phyloP scores from a whole-genome alignment of 208 protist genomes.

The Borovskyia barvae region DNA sequence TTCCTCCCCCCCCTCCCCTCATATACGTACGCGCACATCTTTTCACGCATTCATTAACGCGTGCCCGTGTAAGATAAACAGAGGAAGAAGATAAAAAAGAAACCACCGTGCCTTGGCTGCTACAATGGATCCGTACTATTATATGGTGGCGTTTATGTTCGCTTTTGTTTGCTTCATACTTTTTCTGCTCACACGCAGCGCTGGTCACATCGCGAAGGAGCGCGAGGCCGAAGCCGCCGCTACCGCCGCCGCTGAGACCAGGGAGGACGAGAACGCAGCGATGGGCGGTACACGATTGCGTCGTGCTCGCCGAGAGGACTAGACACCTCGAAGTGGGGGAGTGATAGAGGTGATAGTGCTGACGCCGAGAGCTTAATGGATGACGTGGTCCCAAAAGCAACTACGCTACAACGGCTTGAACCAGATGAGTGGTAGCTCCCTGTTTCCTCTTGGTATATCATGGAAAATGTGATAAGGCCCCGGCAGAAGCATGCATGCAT shows the following conservation, averaged over 20 bases:
- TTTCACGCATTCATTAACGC: no score
- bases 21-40: no score
- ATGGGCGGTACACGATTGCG: constrained; percentile 23
- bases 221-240: constrained; percentile 14
- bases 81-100: no score
- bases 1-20: no score
- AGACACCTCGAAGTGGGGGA: background rate
- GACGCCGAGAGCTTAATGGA: no score
- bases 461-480: no score
- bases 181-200: constrained; percentile 23
- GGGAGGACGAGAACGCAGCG: background rate
- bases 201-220: constrained; percentile 21
- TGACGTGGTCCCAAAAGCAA: no score
- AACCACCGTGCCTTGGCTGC: no score
- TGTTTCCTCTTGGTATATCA: background rate
- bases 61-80: no score
- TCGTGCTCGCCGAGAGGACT: constrained; percentile 30
- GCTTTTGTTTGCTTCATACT: constrained; percentile 15
- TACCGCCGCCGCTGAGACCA: background rate
- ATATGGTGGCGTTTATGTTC: constrained; percentile 30
- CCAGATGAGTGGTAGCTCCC: background rate
- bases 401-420: no score
- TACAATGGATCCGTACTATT: constrained; percentile 30
- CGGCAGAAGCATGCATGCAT: no score
- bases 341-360: background rate